A percentile compares a stretch with the other conserved stretches of the same genome.
phyloP scores from a whole-genome alignment of 108 stramenopile genomes.

The Cylindrotheca fusiformis region DNA sequence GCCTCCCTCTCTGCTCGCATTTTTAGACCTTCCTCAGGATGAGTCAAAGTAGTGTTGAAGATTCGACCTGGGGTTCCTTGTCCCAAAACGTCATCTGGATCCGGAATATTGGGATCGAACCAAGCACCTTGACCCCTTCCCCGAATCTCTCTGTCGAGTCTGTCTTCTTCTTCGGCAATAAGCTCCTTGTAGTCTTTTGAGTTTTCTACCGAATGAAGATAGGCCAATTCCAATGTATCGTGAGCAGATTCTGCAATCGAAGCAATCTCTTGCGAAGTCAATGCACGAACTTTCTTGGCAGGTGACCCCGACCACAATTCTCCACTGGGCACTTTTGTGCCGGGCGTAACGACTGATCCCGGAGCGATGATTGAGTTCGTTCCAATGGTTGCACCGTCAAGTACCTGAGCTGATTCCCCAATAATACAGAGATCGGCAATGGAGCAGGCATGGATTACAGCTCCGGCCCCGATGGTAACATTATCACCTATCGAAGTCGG shows the following conservation, averaged over 20 bases:
- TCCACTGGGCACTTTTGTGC: constrained; percentile 67
- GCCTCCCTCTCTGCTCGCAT: constrained; percentile 22
- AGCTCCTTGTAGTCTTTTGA: constrained; percentile 77
- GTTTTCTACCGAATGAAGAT: constrained; percentile 72
- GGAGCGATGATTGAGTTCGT: constrained; percentile 74
- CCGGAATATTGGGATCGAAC: constrained; percentile 47
- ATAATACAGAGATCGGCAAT: constrained; percentile 74
- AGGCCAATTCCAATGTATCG: constrained; percentile 59
- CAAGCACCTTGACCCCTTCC: constrained; percentile 39
- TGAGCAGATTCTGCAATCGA: constrained; percentile 40
- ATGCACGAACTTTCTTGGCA: constrained; percentile 83
- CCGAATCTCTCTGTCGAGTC: constrained; percentile 53
- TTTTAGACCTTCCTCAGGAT: constrained; percentile 77
- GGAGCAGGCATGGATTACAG: constrained; percentile 91
- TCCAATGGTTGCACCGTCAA: constrained; percentile 88
- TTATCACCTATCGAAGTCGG: constrained; percentile 85
- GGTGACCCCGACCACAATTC: constrained; percentile 92
- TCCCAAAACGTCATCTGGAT: constrained; percentile 78
- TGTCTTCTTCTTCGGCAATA: constrained; percentile 61
- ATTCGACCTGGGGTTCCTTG: constrained; percentile 84
- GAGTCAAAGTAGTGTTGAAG: constrained; percentile 78
- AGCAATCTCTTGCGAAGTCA: constrained; percentile 74
- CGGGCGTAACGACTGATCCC: constrained; percentile 83
- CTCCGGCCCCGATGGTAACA: constrained; percentile 81
- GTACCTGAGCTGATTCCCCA: constrained; percentile 84